Percentiles rank a stretch among this genome's conserved stretches.
Evolutionary conservation across 1,284 basidiomycete species (phyloP).

Genomic region (Fomitopsis pinicola): DNA sequence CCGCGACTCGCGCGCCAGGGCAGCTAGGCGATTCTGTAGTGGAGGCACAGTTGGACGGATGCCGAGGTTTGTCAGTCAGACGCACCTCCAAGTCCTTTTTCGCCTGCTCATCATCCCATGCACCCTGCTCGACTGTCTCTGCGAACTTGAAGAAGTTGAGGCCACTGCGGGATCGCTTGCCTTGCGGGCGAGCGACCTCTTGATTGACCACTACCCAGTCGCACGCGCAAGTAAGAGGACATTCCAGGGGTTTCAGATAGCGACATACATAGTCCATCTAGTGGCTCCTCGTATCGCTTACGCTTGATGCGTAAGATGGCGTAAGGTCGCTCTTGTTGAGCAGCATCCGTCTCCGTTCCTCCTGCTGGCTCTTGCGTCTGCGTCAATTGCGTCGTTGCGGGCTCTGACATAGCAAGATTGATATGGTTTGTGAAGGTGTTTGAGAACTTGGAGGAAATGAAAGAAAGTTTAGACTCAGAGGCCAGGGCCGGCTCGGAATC

Average conservation of each 20-base stretch:
- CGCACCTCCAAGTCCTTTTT: constrained; percentile 54
- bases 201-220: constrained; percentile 50
- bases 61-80: not conserved
- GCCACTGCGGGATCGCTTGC: constrained; percentile 58
- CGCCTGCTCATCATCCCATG: constrained; percentile 56
- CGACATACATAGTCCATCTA: constrained; percentile 65
- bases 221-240: not conserved
- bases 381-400: too few species aligned
- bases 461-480: not conserved
- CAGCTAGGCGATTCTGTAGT: constrained; percentile 12
- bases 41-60: not conserved
- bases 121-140: constrained; percentile 65
- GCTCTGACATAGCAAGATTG: too few species aligned
- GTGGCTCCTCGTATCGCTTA: constrained; percentile 72
- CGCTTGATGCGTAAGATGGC: constrained; percentile 76
- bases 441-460: not conserved
- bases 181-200: constrained; percentile 36
- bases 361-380: not conserved
- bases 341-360: not conserved
- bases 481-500: not conserved
- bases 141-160: constrained; percentile 73
- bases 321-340: constrained; percentile 36
- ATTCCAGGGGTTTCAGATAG: not conserved
- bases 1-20: constrained; percentile 14
- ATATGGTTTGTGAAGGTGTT: not conserved